These are phyloP conservation scores for Nakazawaea wickerhamii DNA, from an alignment of 805 yeast species.

Conservation along the genomic window DNA sequence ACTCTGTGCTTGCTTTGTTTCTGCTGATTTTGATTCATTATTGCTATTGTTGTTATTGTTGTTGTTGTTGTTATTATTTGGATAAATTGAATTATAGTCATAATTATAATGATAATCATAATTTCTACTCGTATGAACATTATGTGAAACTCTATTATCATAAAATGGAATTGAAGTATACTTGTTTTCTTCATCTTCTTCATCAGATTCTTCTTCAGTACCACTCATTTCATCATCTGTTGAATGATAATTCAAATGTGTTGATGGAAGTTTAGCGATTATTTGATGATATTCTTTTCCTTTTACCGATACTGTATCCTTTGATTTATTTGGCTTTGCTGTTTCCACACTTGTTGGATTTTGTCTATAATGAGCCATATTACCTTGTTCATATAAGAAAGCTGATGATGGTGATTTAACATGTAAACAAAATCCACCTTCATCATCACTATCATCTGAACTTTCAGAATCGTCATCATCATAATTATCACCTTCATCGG, in stretches of 20 bases:
- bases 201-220: constrained; percentile 36
- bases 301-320: constrained; percentile 17
- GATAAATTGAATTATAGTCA: constrained; percentile 75
- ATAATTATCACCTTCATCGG: constrained; percentile 16
- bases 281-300: constrained; percentile 31
- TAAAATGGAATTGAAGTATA: constrained; percentile 20
- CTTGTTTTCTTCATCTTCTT: constrained; percentile 41
- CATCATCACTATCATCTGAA: constrained; percentile 47
- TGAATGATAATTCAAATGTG: constrained; percentile 74
- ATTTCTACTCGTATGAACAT: constrained; percentile 66
- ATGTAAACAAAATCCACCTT: constrained; percentile 64
- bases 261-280: constrained; percentile 79
- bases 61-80: constrained; percentile 30
- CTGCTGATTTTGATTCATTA: neutral
- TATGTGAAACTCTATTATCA: constrained; percentile 60
- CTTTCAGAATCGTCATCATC: constrained; percentile 52
- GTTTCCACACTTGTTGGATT: neutral
- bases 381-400: constrained; percentile 22
- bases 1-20: constrained; percentile 23
- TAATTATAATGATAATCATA: constrained; percentile 59
- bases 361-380: constrained; percentile 3
- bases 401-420: constrained; percentile 34
- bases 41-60: neutral
- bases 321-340: neutral
- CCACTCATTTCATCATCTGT: constrained; percentile 34